Evolutionary conservation across 257 asterid species (phyloP).

Genomic region (Solanum acaule): DNA sequence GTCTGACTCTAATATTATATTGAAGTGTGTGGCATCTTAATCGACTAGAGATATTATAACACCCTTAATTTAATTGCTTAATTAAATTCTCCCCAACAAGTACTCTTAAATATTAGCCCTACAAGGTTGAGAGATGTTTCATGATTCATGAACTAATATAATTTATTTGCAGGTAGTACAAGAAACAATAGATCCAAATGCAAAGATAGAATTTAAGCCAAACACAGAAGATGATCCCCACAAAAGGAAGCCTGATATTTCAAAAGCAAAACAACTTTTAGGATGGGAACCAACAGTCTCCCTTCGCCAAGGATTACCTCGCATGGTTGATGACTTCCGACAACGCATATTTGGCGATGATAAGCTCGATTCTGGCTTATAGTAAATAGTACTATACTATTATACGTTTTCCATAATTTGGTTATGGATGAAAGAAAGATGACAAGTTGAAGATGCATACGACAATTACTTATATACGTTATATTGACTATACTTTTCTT

Average conservation of each 20-base stretch:
- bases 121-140: not conserved
- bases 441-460: too few relatives aligned
- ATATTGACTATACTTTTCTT: too few relatives aligned
- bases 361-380: not conserved
- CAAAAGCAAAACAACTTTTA: constrained; percentile 63
- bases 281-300: constrained; percentile 73
- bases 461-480: too few relatives aligned
- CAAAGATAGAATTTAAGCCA: constrained; percentile 63
- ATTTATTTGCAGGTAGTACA: constrained; percentile 52
- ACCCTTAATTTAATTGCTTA: not conserved
- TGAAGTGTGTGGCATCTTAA: not conserved
- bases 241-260: constrained; percentile 78
- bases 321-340: constrained; percentile 66
- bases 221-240: constrained; percentile 90
- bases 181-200: constrained; percentile 66
- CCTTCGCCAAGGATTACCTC: constrained; percentile 76
- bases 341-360: constrained; percentile 45
- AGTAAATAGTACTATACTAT: not conserved
- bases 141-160: not conserved
- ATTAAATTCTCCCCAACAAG: not conserved
- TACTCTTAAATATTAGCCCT: not conserved
- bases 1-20: too few relatives aligned
- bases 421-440: not conserved
- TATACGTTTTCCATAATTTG: not conserved
- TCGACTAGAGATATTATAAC: not conserved